Percentiles rank a stretch among this genome's conserved stretches.
phyloP scores from a whole-genome alignment of 2,329 filamentous ascomycete genomes.

The Neurospora sp. region DNA sequence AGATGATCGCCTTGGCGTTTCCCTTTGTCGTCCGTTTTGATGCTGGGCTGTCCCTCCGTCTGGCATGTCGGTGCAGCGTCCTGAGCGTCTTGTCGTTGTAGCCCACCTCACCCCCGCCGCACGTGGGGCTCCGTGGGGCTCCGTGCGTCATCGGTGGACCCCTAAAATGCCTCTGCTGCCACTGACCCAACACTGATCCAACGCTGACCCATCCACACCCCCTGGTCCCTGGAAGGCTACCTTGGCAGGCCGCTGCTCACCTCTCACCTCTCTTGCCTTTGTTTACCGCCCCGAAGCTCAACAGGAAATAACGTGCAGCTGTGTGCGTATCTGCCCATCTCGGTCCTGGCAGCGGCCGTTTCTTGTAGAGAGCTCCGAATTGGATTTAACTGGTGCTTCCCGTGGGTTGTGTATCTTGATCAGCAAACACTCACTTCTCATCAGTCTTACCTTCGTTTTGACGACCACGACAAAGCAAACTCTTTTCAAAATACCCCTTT shows the following conservation, averaged over 20 bases:
- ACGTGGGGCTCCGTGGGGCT: not conserved
- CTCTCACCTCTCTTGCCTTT: not conserved
- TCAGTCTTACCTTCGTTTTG: not conserved
- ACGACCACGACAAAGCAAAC: not conserved
- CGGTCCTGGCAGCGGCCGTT: not conserved
- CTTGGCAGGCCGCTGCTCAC: not conserved
- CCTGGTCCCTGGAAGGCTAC: not conserved
- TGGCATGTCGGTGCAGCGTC: not conserved
- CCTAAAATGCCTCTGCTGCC: not conserved
- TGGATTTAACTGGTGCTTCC: not conserved
- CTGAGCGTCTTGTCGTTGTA: not conserved
- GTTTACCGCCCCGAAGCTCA: not conserved
- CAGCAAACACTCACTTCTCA: not conserved
- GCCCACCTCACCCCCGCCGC: not conserved
- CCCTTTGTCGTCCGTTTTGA: not conserved
- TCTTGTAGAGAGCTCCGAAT: not conserved
- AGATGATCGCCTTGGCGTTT: not conserved
- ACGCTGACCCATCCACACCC: not conserved
- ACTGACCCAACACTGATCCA: not conserved
- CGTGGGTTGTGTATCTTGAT: not conserved
- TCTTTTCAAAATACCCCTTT: not conserved
- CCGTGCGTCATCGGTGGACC: not conserved
- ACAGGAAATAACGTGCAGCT: not conserved
- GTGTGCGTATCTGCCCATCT: not conserved
- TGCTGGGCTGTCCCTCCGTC: not conserved